phyloP scores from a whole-genome alignment of 768 basidiomycete species.

The Lentinula edodes region DNA sequence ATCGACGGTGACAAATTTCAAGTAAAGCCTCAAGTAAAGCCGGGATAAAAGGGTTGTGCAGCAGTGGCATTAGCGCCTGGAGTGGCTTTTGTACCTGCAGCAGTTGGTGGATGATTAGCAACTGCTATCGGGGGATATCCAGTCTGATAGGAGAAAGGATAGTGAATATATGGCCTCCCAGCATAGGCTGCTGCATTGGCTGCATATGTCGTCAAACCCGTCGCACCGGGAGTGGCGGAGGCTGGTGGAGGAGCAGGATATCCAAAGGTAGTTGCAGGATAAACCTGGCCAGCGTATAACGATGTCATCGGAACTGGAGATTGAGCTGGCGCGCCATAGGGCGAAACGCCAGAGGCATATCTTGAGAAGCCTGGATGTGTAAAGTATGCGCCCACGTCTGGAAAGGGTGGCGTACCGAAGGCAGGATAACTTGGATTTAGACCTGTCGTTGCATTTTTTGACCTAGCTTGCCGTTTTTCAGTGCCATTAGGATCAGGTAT shows the following conservation, averaged over 20 bases:
- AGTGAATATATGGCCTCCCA: background rate
- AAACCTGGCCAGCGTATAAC: background rate
- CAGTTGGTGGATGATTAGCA: background rate
- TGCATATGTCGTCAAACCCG: background rate
- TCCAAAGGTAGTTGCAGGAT: background rate
- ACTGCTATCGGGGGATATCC: background rate
- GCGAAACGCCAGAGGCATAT: constrained; percentile 3
- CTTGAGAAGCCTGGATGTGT: constrained; percentile 2
- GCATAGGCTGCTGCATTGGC: background rate
- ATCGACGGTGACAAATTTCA: too few species aligned
- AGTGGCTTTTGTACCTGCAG: background rate
- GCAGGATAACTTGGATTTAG: background rate
- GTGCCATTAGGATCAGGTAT: background rate
- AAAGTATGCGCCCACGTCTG: constrained; percentile 1
- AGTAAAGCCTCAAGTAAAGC: background rate
- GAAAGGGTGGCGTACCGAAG: background rate
- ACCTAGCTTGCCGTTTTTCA: background rate
- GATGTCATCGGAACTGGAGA: background rate
- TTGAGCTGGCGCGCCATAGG: constrained; percentile 1
- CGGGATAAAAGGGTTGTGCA: background rate
- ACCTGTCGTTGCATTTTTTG: background rate
- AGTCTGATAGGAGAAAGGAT: background rate
- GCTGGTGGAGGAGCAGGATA: background rate
- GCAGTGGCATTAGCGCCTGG: background rate
- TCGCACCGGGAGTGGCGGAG: background rate